Base-by-base conservation (phyloP, 805 yeast species). In the Hagleromyces aurorensis region DNA sequence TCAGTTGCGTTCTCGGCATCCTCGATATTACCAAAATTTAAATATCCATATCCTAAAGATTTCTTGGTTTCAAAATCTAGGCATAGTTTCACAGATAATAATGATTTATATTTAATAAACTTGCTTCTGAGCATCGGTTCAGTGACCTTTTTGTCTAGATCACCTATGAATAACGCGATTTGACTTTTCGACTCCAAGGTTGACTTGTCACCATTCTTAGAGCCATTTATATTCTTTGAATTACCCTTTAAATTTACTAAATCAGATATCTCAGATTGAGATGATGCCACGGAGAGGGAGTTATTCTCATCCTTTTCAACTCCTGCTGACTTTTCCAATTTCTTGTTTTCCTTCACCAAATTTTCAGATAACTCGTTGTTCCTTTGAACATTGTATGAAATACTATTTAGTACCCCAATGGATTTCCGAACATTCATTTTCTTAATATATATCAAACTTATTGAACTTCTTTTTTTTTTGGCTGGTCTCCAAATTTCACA, bases 31-130 rank as follows among this genome's bases (percentile, higher is more conserved):
- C 57, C 54, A 48, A 77, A 78, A 33, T 80, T 78, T 12, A 79
- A 75, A 49, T 79, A 81, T 0, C 85, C 91, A 53, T 80, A 78
- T 3, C 85, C 80, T 33, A 83, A 57, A 1, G 86, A 71, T 27
- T 64, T 56, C 14, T 69, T 69, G n/a, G 70, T 60, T 18, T 59
- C 56, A 15, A 71, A 67, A 41, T 73, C 72, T 32, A 64, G 57
- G 40, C 85, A 74, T 22, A 81, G 62, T 46, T 77, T 78, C 17
- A 75, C 72, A 4, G 81, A 70, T 9, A 66, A 50, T 10, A 78
- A 62, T 0, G 75, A 61, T 7, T 68, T 63, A 36, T 37, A 66
- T 10, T 42, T 41, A 1, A 50, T 41, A 37, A 81, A 78, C 23
- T 62, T 44, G 1, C 59, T 54, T 33, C 50, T 62, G 23, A 80